These are phyloP conservation scores for Xylariaceae sp. DNA, from an alignment of 2,329 filamentous ascomycete genomes.

Conservation along the genomic window DNA sequence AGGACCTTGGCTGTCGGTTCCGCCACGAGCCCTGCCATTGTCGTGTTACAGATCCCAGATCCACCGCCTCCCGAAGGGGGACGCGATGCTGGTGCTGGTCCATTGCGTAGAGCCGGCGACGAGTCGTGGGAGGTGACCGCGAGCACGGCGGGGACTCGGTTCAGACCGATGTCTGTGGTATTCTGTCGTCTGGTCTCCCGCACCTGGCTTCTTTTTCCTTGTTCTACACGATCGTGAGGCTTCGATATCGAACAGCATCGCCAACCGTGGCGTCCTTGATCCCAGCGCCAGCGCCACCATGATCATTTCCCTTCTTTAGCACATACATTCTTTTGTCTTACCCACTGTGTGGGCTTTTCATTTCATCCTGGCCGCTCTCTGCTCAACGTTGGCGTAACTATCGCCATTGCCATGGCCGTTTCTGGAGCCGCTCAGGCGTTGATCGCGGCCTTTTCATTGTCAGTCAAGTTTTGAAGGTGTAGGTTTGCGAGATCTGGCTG, in stretches of 20 bases:
- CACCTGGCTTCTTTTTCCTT: conserved; percentile 4
- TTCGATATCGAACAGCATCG: conserved; percentile 7
- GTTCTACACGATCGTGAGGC: conserved; percentile 10
- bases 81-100: too few relatives aligned
- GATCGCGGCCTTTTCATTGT: conserved; percentile 53
- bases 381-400: conserved; percentile 19
- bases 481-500: conserved; percentile 4
- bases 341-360: conserved; percentile 46
- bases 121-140: not conserved
- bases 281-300: conserved; percentile 9
- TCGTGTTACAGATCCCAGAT: too few relatives aligned
- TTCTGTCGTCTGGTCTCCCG: not conserved
- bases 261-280: conserved; percentile 14
- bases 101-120: too few relatives aligned
- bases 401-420: conserved; percentile 39
- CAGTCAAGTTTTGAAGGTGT: conserved; percentile 24
- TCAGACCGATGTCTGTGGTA: not conserved
- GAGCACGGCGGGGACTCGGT: not conserved
- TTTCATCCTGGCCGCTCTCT: conserved; percentile 24
- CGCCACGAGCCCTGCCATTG: too few relatives aligned
- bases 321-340: conserved; percentile 21
- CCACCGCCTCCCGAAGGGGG: too few relatives aligned
- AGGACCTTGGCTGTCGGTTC: too few relatives aligned
- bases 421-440: conserved; percentile 43
- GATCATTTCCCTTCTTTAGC: conserved; percentile 25